These are phyloP conservation scores for Aspergillus pseudoglaucus DNA, from an alignment of 2,329 filamentous ascomycete genomes.

Conservation along the genomic window DNA sequence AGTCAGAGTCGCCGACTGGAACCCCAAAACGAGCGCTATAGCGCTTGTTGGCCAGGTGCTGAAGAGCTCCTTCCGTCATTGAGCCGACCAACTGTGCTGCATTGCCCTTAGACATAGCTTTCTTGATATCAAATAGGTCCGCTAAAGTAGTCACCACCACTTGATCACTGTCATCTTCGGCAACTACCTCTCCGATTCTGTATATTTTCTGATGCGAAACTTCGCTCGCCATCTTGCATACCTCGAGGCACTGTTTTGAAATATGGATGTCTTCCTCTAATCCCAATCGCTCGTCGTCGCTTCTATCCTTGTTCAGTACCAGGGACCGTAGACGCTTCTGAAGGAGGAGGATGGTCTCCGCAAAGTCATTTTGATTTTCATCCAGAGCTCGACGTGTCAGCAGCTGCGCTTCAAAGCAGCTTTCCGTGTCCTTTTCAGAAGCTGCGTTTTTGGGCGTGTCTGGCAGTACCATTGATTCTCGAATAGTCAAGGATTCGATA, in stretches of 20 bases:
- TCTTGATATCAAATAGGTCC: slow-evolving; percentile 38
- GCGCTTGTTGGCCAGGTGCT: slow-evolving; percentile 18
- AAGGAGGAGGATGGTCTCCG: slow-evolving; percentile 26
- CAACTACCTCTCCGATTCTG: slow-evolving; percentile 32
- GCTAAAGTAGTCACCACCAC: slow-evolving; percentile 38
- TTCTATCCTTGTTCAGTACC: slow-evolving; percentile 13
- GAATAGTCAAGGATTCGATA: slow-evolving; percentile 26
- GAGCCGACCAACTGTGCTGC: slow-evolving; percentile 34
- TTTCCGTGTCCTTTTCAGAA: slow-evolving; percentile 7
- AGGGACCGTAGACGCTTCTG: slow-evolving; percentile 25
- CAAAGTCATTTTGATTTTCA: slow-evolving; percentile 26
- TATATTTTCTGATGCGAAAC: slow-evolving; percentile 28
- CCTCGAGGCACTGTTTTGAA: slow-evolving; percentile 33
- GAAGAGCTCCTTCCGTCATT: slow-evolving; percentile 26
- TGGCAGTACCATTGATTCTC: slow-evolving; percentile 18
- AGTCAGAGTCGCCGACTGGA: slow-evolving; percentile 2
- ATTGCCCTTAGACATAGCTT: slow-evolving; percentile 26
- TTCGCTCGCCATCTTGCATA: slow-evolving; percentile 32
- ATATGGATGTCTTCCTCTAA: slow-evolving; percentile 31
- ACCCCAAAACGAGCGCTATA: slow-evolving; percentile 25
- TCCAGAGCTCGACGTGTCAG: slow-evolving; percentile 24
- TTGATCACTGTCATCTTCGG: slow-evolving; percentile 35
- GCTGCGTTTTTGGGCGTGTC: slow-evolving; percentile 1
- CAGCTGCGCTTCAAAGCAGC: slow-evolving; percentile 28
- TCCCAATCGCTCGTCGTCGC: slow-evolving; percentile 16